These are phyloP conservation scores for Diutina siamensis DNA, from an alignment of 1,139 yeast genomes.

Conservation along the genomic window DNA sequence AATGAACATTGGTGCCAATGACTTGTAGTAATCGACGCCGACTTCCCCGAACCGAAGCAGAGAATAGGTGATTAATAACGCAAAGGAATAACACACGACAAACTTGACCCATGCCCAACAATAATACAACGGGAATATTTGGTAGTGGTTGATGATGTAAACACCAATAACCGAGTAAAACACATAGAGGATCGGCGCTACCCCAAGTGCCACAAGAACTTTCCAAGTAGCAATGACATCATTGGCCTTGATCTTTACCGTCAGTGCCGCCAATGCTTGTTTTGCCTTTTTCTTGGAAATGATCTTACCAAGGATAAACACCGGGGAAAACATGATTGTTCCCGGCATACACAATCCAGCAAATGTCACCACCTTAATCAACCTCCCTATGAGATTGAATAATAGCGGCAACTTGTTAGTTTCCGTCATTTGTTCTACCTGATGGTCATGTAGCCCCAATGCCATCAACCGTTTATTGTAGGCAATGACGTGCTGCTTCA, in stretches of 20 bases:
- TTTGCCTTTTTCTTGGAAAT: slow-evolving; percentile 28
- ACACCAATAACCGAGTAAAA: slow-evolving; percentile 25
- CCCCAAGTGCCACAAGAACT: slow-evolving; percentile 30
- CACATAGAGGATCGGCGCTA: slow-evolving; percentile 32
- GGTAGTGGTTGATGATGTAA: background rate
- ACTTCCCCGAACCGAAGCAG: slow-evolving; percentile 33
- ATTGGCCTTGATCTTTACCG: slow-evolving; percentile 33
- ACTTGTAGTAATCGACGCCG: slow-evolving; percentile 29
- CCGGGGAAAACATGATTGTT: slow-evolving; percentile 32
- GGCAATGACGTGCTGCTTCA: slow-evolving; percentile 23
- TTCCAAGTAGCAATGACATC: slow-evolving; percentile 40
- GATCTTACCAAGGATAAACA: slow-evolving; percentile 25
- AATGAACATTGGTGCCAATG: slow-evolving; percentile 26
- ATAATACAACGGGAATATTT: slow-evolving; percentile 10
- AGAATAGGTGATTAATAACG: slow-evolving; percentile 31
- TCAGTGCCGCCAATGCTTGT: slow-evolving; percentile 30
- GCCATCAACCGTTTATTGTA: slow-evolving; percentile 24
- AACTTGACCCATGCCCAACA: slow-evolving; percentile 15
- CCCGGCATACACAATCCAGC: slow-evolving; percentile 32
- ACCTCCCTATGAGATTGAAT: slow-evolving; percentile 18
- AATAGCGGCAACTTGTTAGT: slow-evolving; percentile 19
- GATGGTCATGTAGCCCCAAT: slow-evolving; percentile 34
- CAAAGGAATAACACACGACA: slow-evolving; percentile 24
- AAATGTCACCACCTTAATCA: slow-evolving; percentile 22
- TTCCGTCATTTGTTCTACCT: slow-evolving; percentile 24